Evolutionary conservation across 2,329 filamentous ascomycete genomes (phyloP).

Genomic region (Rhexocercosporidium sp.): DNA sequence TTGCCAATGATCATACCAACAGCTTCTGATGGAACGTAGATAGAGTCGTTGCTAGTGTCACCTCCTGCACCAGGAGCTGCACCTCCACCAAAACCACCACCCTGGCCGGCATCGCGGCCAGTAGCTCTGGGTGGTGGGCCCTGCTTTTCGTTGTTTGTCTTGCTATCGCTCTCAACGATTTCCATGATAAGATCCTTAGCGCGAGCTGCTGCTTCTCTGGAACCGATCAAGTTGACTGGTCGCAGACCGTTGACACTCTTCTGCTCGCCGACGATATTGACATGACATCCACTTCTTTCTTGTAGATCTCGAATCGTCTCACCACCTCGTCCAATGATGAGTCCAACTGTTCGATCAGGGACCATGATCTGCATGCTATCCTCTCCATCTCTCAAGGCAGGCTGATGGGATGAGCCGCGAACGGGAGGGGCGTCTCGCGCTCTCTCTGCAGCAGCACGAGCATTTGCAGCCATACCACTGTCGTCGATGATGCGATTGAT

Average conservation of each 20-base stretch:
- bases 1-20: constrained; percentile 98
- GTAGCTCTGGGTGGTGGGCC: constrained; percentile 50
- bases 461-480: constrained; percentile 67
- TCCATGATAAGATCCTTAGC: constrained; percentile 91
- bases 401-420: constrained; percentile 43
- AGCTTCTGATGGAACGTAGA: constrained; percentile 86
- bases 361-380: constrained; percentile 94
- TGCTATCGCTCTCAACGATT: constrained; percentile 90
- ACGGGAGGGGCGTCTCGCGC: constrained; percentile 41
- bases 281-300: constrained; percentile 90
- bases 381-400: constrained; percentile 75
- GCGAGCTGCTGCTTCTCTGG: constrained; percentile 71
- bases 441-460: constrained; percentile 48
- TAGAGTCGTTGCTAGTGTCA: constrained; percentile 81
- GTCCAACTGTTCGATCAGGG: constrained; percentile 86
- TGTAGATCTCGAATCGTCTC: constrained; percentile 93
- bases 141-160: constrained; percentile 47
- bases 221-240: constrained; percentile 88
- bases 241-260: constrained; percentile 90
- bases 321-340: constrained; percentile 92
- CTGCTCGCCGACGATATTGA: constrained; percentile 92
- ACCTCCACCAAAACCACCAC: constrained; percentile 48
- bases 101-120: constrained; percentile 49
- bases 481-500: constrained; percentile 91
- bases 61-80: constrained; percentile 46